phyloP scores from a whole-genome alignment of 2,329 filamentous ascomycete genomes.

The Fusarium lateritium region DNA sequence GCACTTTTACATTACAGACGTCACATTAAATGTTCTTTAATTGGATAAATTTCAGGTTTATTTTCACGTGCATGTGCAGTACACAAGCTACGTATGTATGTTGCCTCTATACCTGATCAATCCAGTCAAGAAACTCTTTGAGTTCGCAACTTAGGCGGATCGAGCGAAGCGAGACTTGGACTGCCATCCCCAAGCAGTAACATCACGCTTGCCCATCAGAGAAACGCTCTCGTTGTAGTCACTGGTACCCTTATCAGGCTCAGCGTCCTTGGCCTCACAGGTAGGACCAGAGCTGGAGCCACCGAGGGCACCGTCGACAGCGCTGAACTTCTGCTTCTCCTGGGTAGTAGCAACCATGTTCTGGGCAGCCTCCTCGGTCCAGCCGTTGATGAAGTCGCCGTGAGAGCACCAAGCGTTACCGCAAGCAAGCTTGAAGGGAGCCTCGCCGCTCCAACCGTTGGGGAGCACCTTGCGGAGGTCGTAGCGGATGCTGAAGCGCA shows the following conservation, averaged over 20 bases:
- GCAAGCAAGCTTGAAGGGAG: slow-evolving; percentile 61
- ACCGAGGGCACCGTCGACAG: slow-evolving; percentile 49
- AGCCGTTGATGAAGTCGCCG: slow-evolving; percentile 65
- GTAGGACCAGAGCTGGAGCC: slow-evolving; percentile 33
- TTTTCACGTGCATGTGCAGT: no score
- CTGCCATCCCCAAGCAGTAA: slow-evolving; percentile 37
- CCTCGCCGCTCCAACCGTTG: slow-evolving; percentile 60
- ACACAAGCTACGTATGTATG: no score
- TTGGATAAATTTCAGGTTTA: no score
- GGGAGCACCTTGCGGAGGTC: slow-evolving; percentile 60
- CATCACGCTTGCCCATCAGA: slow-evolving; percentile 42
- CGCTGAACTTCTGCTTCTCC: slow-evolving; percentile 55
- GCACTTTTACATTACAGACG: no score
- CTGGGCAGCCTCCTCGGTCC: slow-evolving; percentile 51
- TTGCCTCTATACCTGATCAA: no score
- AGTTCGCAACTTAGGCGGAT: slow-evolving; percentile 11
- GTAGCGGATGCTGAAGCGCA: slow-evolving; percentile 64
- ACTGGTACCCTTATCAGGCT: slow-evolving; percentile 58
- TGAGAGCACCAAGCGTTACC: slow-evolving; percentile 60
- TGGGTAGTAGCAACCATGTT: slow-evolving; percentile 58
- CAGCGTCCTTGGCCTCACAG: slow-evolving; percentile 56
- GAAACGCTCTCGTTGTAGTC: slow-evolving; percentile 52
- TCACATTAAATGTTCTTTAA: no score
- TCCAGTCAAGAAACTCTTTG: no score
- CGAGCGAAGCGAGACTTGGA: slow-evolving; percentile 33